These are phyloP conservation scores for Logfia minima DNA, from an alignment of 129 eudicot genomes.

Conservation along the genomic window DNA sequence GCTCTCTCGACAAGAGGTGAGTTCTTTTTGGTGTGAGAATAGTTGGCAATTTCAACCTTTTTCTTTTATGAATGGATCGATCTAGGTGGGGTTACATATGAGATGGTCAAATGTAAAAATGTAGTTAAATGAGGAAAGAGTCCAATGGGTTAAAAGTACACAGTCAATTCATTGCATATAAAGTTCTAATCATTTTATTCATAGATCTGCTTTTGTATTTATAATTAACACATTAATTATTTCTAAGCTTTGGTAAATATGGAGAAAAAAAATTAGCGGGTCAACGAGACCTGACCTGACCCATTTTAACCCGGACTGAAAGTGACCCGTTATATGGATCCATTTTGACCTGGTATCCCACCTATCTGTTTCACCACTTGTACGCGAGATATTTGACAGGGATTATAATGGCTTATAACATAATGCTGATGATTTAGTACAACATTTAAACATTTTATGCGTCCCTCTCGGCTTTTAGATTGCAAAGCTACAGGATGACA, in stretches of 20 bases:
- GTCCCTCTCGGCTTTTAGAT: constrained; percentile 48
- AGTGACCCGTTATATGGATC: neutral
- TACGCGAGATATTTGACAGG: neutral
- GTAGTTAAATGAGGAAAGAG: neutral
- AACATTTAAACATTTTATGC: neutral
- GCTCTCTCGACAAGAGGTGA: constrained; percentile 81
- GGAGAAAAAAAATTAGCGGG: neutral
- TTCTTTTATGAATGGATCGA: neutral
- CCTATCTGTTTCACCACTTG: neutral
- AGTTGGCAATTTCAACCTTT: neutral
- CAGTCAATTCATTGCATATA: neutral
- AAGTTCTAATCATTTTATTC: neutral
- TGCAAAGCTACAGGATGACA: constrained; percentile 88
- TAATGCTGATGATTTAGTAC: neutral
- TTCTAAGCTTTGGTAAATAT: neutral
- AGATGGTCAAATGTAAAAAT: neutral
- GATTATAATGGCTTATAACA: neutral
- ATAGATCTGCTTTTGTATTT: neutral
- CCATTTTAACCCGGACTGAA: neutral
- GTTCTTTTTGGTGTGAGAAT: constrained; percentile 9
- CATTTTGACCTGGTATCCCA: neutral
- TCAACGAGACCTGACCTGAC: neutral
- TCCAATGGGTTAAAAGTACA: neutral
- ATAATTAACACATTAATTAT: neutral
- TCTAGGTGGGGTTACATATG: neutral